phyloP scores from a whole-genome alignment of 116 monocot genomes.

The Dioscorea cayenensis region DNA sequence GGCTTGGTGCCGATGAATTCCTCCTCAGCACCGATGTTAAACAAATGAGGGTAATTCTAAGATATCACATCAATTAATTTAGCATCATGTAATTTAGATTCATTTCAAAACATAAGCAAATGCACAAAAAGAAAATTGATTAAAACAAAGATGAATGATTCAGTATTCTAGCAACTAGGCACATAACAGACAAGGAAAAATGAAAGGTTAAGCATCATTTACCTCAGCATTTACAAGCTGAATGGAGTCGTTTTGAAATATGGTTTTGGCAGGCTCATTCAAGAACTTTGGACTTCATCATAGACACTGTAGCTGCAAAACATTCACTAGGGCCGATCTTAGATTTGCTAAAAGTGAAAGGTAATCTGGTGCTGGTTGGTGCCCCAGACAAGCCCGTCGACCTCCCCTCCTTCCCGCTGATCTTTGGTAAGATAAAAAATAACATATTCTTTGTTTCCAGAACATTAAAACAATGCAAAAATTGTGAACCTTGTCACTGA shows the following conservation, averaged over 20 bases:
- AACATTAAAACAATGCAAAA: not conserved
- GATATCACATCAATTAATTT: not conserved
- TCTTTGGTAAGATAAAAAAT: constrained; percentile 27
- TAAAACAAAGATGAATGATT: no score
- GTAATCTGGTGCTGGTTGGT: constrained; percentile 48
- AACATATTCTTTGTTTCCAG: not conserved
- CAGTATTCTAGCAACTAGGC: no score
- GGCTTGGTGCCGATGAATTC: constrained; percentile 28
- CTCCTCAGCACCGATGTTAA: constrained; percentile 25
- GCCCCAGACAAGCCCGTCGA: constrained; percentile 58
- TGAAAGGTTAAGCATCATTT: no score
- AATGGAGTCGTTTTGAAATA: not conserved
- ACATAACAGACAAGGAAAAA: no score
- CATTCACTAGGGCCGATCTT: constrained; percentile 53
- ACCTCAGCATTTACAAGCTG: not conserved
- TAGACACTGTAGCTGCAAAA: constrained; percentile 48
- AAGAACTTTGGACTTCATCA: constrained; percentile 46
- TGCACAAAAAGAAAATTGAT: no score
- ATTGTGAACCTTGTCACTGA: not conserved
- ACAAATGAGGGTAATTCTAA: constrained; percentile 17
- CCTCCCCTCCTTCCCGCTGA: constrained; percentile 54
- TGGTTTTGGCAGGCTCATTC: constrained; percentile 8
- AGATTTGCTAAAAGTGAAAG: constrained; percentile 50
- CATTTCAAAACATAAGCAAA: no score
- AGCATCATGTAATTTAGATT: no score